Percentiles rank a stretch among this genome's conserved stretches.
phyloP scores from a whole-genome alignment of 345 rosid species.

The Eucalyptus victrix region DNA sequence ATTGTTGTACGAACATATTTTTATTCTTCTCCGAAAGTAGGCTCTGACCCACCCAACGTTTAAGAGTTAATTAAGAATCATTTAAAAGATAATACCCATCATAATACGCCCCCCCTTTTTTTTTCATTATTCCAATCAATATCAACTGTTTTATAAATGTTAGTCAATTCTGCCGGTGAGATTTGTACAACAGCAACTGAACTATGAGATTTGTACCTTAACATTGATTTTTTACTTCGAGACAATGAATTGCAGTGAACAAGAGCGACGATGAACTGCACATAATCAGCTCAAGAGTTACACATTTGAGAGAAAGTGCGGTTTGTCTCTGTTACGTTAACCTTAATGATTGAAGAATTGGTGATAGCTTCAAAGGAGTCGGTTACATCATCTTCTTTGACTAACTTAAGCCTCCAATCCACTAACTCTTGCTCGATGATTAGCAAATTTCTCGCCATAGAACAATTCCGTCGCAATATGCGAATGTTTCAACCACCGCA shows the following conservation, averaged over 20 bases:
- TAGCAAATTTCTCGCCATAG: conserved; percentile 33
- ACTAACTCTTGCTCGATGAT: conserved; percentile 41
- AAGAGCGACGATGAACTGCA: not conserved
- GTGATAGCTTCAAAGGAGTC: not conserved
- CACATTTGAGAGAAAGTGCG: too few relatives aligned
- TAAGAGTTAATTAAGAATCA: too few relatives aligned
- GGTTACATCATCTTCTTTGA: not conserved
- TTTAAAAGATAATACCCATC: too few relatives aligned
- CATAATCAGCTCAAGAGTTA: not conserved
- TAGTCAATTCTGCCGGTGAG: too few relatives aligned
- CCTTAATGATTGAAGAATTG: not conserved
- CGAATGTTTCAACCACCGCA: conserved; percentile 15
- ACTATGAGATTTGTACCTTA: not conserved
- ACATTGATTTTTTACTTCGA: not conserved
- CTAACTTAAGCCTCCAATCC: conserved; percentile 20
- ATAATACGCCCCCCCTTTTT: too few relatives aligned
- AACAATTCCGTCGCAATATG: conserved; percentile 25
- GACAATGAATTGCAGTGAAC: not conserved
- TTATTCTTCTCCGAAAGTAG: too few relatives aligned
- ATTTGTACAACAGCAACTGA: too few relatives aligned
- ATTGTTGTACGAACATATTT: too few relatives aligned
- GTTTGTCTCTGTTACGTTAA: not conserved
- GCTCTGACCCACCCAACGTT: too few relatives aligned
- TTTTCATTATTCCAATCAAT: too few relatives aligned
- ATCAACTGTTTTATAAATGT: too few relatives aligned